Base-by-base conservation (phyloP, 495 filamentous ascomycete species). In the Trichoderma parareesei region DNA sequence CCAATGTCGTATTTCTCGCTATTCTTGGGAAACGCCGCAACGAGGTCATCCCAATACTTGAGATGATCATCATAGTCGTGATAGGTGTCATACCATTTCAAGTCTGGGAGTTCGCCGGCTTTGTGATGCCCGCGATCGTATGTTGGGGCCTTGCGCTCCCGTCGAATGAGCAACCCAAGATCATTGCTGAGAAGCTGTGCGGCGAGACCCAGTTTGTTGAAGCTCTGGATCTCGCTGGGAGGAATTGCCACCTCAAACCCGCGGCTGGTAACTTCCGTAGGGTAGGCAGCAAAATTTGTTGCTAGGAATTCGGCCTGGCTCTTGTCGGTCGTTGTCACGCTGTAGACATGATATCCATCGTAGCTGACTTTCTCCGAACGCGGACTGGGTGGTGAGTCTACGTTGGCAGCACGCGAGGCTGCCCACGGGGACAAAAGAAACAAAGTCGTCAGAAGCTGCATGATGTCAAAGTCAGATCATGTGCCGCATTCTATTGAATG, bases 61-160 rank as follows among this genome's bases (percentile, higher is more conserved):
- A 82, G 40, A 67, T 88, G 85, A 65, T 86, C 84, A 5, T 72
- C 75, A 66, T 84, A 84, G 0, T 75, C 65, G 61, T 87, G 85
- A 67, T 87, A 87, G 44, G 77, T 69, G 65, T 84, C 75, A 73
- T 85, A 87, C 27, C 67, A 38, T n/a, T 60, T 66, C 8, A 60
- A 44, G 20, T 55, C 66, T 2, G 53, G 53, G 3, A 57, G 53
- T 14, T 57, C 20, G 10, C 53, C 53, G 18, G 11, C 9, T 16
- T 37, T 57, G 53, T 57, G 53, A 14, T 35, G 33, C 68, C 20
- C 16, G 73, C 70, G 67, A 27, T 71, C 60, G 60, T 69, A 76
- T 11, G 60, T 37, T 0, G 38, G 64, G 49, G 72, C 64, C 11
- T 46, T 41, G 8, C 69, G 68, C 67, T 83, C 80, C 16, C 68